A percentile compares a stretch with the other conserved stretches of the same genome.
These are phyloP conservation scores for Xylaria multiplex DNA, from an alignment of 2,329 filamentous ascomycete genomes.

Conservation along the genomic window DNA sequence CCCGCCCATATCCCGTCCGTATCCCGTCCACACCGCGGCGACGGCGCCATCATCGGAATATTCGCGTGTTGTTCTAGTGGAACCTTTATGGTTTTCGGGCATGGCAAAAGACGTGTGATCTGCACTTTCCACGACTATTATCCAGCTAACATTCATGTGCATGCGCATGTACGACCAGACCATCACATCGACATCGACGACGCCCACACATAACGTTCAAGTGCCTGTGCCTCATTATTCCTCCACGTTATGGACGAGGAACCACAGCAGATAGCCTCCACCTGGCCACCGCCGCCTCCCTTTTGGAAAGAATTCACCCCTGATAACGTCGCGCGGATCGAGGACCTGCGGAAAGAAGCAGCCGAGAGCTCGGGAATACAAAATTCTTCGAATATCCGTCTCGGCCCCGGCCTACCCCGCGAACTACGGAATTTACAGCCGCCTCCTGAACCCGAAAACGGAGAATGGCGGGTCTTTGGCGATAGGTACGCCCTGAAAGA, in stretches of 20 bases:
- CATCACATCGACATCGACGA: neutral
- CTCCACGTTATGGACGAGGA: slow-evolving; percentile 46
- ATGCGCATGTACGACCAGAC: no score
- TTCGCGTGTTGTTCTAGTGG: neutral
- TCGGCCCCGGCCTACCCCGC: slow-evolving; percentile 64
- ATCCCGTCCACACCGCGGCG: neutral
- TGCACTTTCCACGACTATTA: neutral
- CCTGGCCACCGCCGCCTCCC: slow-evolving; percentile 86
- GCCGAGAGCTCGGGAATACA: slow-evolving; percentile 47
- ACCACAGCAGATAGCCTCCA: slow-evolving; percentile 61
- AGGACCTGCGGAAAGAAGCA: slow-evolving; percentile 55
- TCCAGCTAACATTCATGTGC: neutral
- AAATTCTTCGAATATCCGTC: slow-evolving; percentile 50
- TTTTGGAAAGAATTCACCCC: slow-evolving; percentile 91
- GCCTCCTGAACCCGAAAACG: slow-evolving; percentile 77
- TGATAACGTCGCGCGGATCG: slow-evolving; percentile 71
- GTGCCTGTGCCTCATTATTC: neutral
- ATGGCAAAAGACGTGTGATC: slow-evolving; percentile 20
- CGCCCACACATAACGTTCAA: neutral
- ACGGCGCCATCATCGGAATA: slow-evolving; percentile 9
- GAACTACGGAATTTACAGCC: slow-evolving; percentile 84
- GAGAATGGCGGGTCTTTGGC: slow-evolving; percentile 59
- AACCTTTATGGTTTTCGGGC: neutral
- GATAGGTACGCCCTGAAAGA: slow-evolving; percentile 35
- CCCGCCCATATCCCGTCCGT: no score